A percentile compares a stretch with the other conserved stretches of the same genome.
Conservation (phyloP, 2,329 filamentous ascomycete genomes). For the Sporothrix variecibatus region DNA sequence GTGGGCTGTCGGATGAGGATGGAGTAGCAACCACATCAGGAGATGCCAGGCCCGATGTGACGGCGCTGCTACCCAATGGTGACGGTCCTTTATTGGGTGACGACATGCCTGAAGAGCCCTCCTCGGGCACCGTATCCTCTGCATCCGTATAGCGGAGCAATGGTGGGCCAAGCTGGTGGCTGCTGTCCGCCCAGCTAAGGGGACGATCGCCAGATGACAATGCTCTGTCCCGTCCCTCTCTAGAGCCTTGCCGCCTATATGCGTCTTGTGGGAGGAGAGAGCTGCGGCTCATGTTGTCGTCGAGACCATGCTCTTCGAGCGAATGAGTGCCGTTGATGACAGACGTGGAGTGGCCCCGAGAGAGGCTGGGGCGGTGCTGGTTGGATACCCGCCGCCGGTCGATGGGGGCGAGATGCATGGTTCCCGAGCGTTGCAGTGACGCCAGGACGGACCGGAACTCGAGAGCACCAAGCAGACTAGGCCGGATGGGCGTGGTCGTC, state of each 20-base stretch:
- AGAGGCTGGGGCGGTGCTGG: background rate
- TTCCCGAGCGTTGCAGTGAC: slow-evolving; percentile 81
- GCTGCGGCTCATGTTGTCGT: slow-evolving; percentile 29
- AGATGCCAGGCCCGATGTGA: background rate
- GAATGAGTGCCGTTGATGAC: slow-evolving; percentile 32
- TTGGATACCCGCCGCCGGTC: slow-evolving; percentile 56
- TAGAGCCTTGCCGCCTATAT: background rate
- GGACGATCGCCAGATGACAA: slow-evolving; percentile 51
- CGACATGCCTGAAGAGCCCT: background rate
- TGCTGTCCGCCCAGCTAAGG: slow-evolving; percentile 26
- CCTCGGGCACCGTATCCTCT: background rate
- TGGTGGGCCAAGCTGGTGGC: slow-evolving; percentile 11
- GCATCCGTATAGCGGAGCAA: slow-evolving; percentile 18
- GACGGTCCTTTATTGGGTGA: background rate
- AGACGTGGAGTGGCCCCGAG: slow-evolving; percentile 36
- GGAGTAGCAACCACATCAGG: background rate
- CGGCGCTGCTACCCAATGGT: background rate
- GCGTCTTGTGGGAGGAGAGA: slow-evolving; percentile 26
- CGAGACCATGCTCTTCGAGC: background rate
- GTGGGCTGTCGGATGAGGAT: background rate
- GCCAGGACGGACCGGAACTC: slow-evolving; percentile 91
- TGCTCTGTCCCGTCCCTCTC: slow-evolving; percentile 43
- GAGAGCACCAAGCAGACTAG: slow-evolving; percentile 87
- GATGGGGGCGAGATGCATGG: slow-evolving; percentile 70
- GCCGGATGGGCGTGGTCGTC: slow-evolving; percentile 80